phyloP scores from a whole-genome alignment of 805 yeast species.

The Wickerhamiella hasegawae region DNA sequence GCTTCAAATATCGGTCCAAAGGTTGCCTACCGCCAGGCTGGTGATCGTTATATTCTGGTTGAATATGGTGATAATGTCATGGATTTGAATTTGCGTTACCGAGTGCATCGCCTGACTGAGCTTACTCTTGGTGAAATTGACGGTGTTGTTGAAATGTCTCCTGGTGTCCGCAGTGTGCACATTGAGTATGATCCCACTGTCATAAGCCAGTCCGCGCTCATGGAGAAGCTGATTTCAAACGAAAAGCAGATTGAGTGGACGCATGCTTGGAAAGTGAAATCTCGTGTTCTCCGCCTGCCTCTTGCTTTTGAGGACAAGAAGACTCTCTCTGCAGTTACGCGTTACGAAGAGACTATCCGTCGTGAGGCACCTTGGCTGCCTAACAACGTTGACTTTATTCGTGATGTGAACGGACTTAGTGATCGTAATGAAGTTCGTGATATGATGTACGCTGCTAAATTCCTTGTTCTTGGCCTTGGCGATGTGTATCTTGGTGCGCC shows the following conservation, averaged over 20 bases:
- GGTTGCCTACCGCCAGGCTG: constrained; percentile 87
- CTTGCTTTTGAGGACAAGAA: constrained; percentile 92
- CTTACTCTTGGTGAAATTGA: constrained; percentile 46
- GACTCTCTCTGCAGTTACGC: constrained; percentile 74
- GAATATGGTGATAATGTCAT: constrained; percentile 84
- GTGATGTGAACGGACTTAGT: constrained; percentile 62
- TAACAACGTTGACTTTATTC: constrained; percentile 89
- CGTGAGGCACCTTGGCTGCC: constrained; percentile 96
- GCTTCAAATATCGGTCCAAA: constrained; percentile 39
- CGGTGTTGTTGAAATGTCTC: constrained; percentile 91
- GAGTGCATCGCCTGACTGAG: constrained; percentile 70
- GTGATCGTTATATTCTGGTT: constrained; percentile 80
- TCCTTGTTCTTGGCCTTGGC: constrained; percentile 86
- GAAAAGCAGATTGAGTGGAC: constrained; percentile 61
- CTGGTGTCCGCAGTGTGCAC: constrained; percentile 89
- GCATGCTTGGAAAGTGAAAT: constrained; percentile 72
- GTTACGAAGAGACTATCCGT: constrained; percentile 89
- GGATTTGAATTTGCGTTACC: constrained; percentile 73
- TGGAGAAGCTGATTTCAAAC: constrained; percentile 51
- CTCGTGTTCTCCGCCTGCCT: constrained; percentile 72
- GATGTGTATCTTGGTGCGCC: constrained; percentile 98
- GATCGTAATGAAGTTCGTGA: constrained; percentile 61
- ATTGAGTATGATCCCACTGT: constrained; percentile 60
- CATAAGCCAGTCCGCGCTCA: constrained; percentile 43
- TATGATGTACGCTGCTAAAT: constrained; percentile 77